A percentile compares a stretch with the other conserved stretches of the same genome.
phyloP scores from a whole-genome alignment of 108 stramenopile species.

The Skeletonema costatum region DNA sequence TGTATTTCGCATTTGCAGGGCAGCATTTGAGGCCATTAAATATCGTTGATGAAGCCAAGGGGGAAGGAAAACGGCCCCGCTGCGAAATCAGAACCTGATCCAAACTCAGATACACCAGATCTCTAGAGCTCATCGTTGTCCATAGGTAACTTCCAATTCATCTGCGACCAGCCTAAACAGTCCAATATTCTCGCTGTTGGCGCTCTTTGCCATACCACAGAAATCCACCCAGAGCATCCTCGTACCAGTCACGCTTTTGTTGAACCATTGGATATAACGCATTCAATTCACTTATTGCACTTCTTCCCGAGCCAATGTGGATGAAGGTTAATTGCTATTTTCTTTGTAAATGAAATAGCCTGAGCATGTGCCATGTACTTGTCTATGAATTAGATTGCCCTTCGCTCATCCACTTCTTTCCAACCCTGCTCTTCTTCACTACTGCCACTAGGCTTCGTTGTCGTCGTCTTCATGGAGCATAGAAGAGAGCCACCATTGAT shows the following conservation, averaged over 20 bases:
- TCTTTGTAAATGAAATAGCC: conserved; percentile 36
- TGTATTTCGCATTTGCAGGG: conserved; percentile 39
- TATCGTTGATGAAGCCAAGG: conserved; percentile 35
- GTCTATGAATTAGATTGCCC: conserved; percentile 33
- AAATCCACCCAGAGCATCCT: conserved; percentile 40
- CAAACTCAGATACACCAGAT: not conserved
- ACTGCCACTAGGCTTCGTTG: not conserved
- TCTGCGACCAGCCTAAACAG: conserved; percentile 44
- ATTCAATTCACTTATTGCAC: conserved; percentile 24
- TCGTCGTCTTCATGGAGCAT: conserved; percentile 20
- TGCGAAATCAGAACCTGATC: conserved; percentile 20
- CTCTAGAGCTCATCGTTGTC: conserved; percentile 7
- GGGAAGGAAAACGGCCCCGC: conserved; percentile 52
- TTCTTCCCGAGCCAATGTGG: conserved; percentile 14
- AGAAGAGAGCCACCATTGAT: conserved; percentile 19
- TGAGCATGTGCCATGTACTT: conserved; percentile 45
- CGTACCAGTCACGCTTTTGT: conserved; percentile 60
- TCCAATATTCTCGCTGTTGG: conserved; percentile 25
- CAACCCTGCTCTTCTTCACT: not conserved
- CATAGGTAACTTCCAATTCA: conserved; percentile 28
- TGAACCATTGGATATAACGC: conserved; percentile 23
- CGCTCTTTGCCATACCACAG: conserved; percentile 34
- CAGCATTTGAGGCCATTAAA: conserved; percentile 46
- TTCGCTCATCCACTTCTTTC: conserved; percentile 45
- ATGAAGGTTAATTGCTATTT: conserved; percentile 23